Evolutionary conservation across 2,329 filamentous ascomycete species (phyloP), one percentile per base, ranked within the genome.

Genomic region (Parastagonospora avenae): DNA sequence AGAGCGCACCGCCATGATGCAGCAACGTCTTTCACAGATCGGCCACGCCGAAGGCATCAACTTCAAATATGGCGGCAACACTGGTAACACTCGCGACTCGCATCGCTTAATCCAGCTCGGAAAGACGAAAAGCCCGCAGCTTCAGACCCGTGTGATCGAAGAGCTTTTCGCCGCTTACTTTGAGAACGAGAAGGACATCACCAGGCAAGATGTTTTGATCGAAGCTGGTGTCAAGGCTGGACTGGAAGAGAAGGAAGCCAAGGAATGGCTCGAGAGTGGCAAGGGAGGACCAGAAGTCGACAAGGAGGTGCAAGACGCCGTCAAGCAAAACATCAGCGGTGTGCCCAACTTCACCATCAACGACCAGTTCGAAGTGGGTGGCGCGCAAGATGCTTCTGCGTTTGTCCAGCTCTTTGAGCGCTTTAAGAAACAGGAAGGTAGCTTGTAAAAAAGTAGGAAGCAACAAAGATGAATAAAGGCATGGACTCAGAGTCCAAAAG

Each of bases 291-390:
- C 72, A 27, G 72, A 76, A 59, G 76, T 79, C 30, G 77, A 79
- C 68, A 75, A 73, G 52, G 78, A 80, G 62, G 78, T 79, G 10
- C 62, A 66, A 70, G 66, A 73, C 67, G 72, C 78, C 43, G 66
- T 74, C 52, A 61, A 63, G 52, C 78, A 81, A 63, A 77, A 79
- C 47, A 80, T 92, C 33, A 80, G 75, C 46, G 89, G 89, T 0
- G 90, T 94, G 54, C 90, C 90, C 6, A 84, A 89, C 69, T 92
- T 91, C 68, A 85, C 85, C 10, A 82, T 94, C 55, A 87, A 92
- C 64, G 86, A 79, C 1, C 78, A 77, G 59, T 87, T 85, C 71
- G 82, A 86, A 59, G 72, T 93, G 28, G 81, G 85, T 27, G 90
- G 90, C 1, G 90, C 89, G 1, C 86, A 92, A 74, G 88, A 91